Conservation (phyloP, 371 early-diverging fungal species). For the Mortierella sp. region DNA sequence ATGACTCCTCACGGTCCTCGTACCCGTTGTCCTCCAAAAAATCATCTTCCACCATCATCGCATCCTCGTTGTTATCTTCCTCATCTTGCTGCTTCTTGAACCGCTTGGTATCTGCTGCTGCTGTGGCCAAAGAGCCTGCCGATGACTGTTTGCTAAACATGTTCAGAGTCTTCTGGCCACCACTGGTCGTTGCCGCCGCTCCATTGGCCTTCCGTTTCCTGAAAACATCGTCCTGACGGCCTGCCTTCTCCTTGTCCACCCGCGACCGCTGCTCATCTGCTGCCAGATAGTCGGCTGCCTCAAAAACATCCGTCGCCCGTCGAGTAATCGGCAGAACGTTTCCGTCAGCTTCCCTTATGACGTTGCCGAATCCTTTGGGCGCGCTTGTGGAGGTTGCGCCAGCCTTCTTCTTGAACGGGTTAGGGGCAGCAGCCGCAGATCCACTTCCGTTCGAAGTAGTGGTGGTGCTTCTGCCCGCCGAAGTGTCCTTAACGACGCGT, state of each 20-base stretch:
- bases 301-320: constrained; percentile 49
- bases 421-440: constrained; percentile 8
- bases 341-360: constrained; percentile 26
- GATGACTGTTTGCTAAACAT: constrained; percentile 29
- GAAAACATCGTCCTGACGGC: constrained; percentile 35
- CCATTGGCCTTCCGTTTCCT: constrained; percentile 52
- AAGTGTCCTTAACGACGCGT: constrained; percentile 37
- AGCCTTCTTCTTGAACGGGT: constrained; percentile 50
- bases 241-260: constrained; percentile 24
- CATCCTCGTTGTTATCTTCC: constrained; percentile 19
- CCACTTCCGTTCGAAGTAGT: neutral
- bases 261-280: constrained; percentile 44
- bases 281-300: constrained; percentile 37
- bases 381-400: constrained; percentile 6
- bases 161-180: constrained; percentile 33
- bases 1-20: constrained; percentile 22
- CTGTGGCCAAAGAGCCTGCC: neutral
- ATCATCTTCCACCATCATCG: constrained; percentile 53
- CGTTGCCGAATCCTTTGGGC: constrained; percentile 32
- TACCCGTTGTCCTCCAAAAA: constrained; percentile 35
- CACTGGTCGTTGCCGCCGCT: neutral
- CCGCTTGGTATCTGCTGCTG: constrained; percentile 29
- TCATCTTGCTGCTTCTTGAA: constrained; percentile 31
- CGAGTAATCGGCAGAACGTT: constrained; percentile 28
- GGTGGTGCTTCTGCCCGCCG: neutral